Base-by-base conservation (phyloP, 352 stramenopile genomes). In the Phytophthora ohioensis region DNA sequence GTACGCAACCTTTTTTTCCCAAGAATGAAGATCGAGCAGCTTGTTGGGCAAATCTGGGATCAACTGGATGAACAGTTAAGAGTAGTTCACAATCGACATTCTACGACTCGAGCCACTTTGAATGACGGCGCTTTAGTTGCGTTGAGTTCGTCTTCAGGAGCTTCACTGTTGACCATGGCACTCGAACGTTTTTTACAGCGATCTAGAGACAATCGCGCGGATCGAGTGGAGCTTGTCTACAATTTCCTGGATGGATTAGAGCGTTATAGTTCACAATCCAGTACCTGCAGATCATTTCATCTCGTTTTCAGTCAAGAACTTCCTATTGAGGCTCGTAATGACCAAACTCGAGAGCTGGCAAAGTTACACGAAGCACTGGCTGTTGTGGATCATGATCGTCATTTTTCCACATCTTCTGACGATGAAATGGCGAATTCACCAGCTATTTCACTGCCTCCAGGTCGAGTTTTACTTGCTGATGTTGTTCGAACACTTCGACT, bases 211-310 rank as follows among this genome's bases (percentile, higher is more conserved):
- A 57, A 53, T 3, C 71, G 72, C 2, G 35, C 70, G 4, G 81
- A 91, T 17, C 75, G 79, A 15, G 51, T 85, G 5, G 86, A 94
- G 62, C 76, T 76, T 7, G 80, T 75, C 6, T 94, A 94, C 78
- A 94, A 92, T 55, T 62, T 88, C 3, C 13, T 89, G 1, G 48
- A 59, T 30, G 74, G 75, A 3, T 69, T 94, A 8, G 73, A 87
- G 27, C 78, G 71, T 9, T 91, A 84, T 34, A 64, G 65, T 0
- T 7, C 46, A 0, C 60, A 69, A 3, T 88, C 79, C 2, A 90
- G 78, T 49, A 72, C 83, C 21, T 92, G 84, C 39, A 74, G 78
- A 1, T 55, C 92, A 1, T 92, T 94, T 39, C 70, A 81, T 3
- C 61, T 90, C 55, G 69, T 90, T 2, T 67, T 89, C 27, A 71